Evolutionary conservation across 306 rosid species (phyloP), one percentile per base, ranked within the genome.

Genomic region (Citrullus mucosospermus): DNA sequence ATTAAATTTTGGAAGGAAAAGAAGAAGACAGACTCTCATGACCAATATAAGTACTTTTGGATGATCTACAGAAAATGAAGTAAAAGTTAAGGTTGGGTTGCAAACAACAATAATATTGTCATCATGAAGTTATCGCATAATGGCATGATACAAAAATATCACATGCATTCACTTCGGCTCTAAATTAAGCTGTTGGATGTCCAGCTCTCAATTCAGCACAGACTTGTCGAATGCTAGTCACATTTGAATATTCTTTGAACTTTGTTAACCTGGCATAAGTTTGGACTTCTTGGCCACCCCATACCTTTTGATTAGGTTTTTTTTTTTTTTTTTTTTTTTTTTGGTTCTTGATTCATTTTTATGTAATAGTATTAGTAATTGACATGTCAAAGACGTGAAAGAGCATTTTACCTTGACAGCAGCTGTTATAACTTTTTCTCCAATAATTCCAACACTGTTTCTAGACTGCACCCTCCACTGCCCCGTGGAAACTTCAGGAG

Each of bases 361-460:
- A 32, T 32, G 50, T 46, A n/a, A n/a, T 28, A 65, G 50, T 46
- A n/a, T 10, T 28, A 65, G 46, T 76, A 36, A 62, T 39, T 66
- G 13, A 78, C 51, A 41, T 3, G 44, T 41, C 44, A 41, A 41
- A 41, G 44, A 41, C 11, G 41, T 14, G 9, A 32, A 76, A 58
- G 50, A 39, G 5, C 2, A 20, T 48, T 72, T 73, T 82, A 94
- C 98, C 93, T 86, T 92, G 79, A 95, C 86, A 50, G 90, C 88
- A 68, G 96, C 78, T 30, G 89, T 80, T 43, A 88, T 83, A 75
- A 95, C 78, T 82, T 90, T 92, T 78, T 95, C 97, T 20, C 86
- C 92, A 69, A 81, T 79, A 77, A 63, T 76, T 34, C 80, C 80
- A 65, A 68, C 78, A 58, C 84, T 76, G 74, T 85, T 82, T 82